Conservation (phyloP, 768 basidiomycete genomes). For the Podaxis sp. region DNA sequence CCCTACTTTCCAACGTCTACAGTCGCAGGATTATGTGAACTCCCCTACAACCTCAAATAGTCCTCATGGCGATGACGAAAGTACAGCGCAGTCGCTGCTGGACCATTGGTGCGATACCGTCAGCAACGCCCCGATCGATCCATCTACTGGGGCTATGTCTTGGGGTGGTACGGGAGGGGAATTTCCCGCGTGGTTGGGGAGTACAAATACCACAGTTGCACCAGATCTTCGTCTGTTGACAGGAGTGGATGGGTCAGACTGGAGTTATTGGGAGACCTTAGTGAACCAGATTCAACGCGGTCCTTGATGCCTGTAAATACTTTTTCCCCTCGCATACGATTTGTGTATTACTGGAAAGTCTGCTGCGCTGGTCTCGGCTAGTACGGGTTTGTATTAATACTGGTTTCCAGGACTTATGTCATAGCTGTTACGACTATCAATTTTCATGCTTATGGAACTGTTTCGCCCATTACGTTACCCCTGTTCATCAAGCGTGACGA, state of each 20-base stretch:
- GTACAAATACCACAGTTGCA: constrained; percentile 33
- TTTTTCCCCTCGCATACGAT: neutral
- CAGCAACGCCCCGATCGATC: constrained; percentile 58
- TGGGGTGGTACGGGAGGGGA: constrained; percentile 63
- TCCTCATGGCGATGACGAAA: constrained; percentile 70
- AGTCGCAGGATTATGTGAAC: constrained; percentile 48
- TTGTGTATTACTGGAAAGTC: neutral
- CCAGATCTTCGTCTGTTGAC: constrained; percentile 42
- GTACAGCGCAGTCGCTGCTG: constrained; percentile 68
- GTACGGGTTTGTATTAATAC: constrained; percentile 2
- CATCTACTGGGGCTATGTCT: constrained; percentile 43
- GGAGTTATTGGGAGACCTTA: constrained; percentile 77
- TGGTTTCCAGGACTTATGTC: neutral
- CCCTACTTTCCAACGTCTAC: constrained; percentile 58
- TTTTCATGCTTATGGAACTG: neutral
- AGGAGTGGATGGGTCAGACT: constrained; percentile 62
- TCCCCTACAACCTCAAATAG: constrained; percentile 69
- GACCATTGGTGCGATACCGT: constrained; percentile 87
- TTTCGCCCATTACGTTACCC: neutral
- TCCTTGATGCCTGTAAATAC: constrained; percentile 18
- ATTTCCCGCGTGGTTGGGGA: constrained; percentile 54
- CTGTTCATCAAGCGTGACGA: neutral
- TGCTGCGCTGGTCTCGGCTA: neutral
- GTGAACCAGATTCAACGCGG: constrained; percentile 56
- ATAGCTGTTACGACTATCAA: neutral